phyloP scores from a whole-genome alignment of 2,329 filamentous ascomycete genomes.

The Claviceps monticola region DNA sequence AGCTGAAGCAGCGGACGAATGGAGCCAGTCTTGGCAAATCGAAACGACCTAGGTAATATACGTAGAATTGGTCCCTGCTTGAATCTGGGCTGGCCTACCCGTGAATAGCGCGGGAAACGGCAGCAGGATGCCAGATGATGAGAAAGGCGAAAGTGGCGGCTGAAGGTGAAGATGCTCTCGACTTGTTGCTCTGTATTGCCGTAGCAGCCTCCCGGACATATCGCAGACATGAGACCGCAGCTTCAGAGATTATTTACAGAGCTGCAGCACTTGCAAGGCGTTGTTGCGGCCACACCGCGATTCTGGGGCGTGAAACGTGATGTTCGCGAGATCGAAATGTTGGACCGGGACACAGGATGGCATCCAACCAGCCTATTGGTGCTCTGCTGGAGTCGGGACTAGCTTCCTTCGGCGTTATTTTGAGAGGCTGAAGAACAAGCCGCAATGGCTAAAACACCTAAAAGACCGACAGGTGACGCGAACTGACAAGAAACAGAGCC shows the following conservation, averaged over 20 bases:
- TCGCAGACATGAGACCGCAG: background rate
- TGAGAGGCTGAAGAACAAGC: background rate
- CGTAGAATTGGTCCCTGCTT: background rate
- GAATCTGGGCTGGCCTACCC: background rate
- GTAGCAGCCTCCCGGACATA: slow-evolving; percentile 3
- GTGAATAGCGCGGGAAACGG: background rate
- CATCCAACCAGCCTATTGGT: background rate
- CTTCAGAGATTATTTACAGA: background rate
- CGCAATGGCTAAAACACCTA: background rate
- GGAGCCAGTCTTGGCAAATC: slow-evolving; percentile 1
- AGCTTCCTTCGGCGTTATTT: background rate
- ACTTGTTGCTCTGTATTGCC: slow-evolving; percentile 2
- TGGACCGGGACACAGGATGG: background rate
- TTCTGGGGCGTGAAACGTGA: background rate
- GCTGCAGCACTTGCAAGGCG: too few relatives aligned
- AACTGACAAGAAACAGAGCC: background rate
- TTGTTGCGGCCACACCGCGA: too few relatives aligned
- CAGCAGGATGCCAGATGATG: background rate
- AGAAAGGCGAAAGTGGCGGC: background rate
- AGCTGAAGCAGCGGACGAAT: background rate
- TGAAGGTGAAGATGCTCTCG: slow-evolving; percentile 3
- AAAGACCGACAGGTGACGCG: background rate
- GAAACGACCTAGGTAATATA: too few relatives aligned
- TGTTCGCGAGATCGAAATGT: background rate
- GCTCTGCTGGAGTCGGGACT: background rate